These are phyloP conservation scores for Gracilariopsis chorda DNA, from an alignment of 23 red algal species.

Conservation along the genomic window DNA sequence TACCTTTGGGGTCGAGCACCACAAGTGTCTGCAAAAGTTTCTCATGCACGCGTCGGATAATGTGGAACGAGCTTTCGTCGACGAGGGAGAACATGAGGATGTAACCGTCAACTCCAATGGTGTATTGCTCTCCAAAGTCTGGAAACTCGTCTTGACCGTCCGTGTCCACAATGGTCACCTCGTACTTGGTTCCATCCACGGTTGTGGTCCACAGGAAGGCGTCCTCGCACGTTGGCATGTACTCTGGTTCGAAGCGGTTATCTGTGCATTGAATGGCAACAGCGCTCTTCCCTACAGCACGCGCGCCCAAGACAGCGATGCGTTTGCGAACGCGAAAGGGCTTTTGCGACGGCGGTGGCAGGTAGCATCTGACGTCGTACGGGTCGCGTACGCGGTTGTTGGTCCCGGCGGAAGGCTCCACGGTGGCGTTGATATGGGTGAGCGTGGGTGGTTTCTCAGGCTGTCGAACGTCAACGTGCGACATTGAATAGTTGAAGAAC, in stretches of 20 bases:
- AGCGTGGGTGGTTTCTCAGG: no score
- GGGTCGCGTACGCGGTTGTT: neutral
- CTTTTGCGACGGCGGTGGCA: neutral
- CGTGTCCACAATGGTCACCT: constrained; percentile 77
- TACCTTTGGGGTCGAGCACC: constrained; percentile 24
- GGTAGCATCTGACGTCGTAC: neutral
- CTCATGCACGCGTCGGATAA: constrained; percentile 71
- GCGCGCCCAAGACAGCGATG: constrained; percentile 79
- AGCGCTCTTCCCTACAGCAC: constrained; percentile 90
- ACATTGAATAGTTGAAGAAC: no score
- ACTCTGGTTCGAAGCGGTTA: constrained; percentile 75
- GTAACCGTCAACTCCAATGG: constrained; percentile 91
- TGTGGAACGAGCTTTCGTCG: constrained; percentile 72
- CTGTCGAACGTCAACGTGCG: no score
- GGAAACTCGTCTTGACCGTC: constrained; percentile 96
- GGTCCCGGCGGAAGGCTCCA: no score
- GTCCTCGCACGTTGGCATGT: constrained; percentile 94
- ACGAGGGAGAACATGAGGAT: constrained; percentile 86
- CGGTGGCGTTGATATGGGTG: no score
- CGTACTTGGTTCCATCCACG: constrained; percentile 66
- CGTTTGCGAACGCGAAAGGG: constrained; percentile 54
- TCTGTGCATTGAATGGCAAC: constrained; percentile 75
- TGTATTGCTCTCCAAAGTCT: constrained; percentile 72
- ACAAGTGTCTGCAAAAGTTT: constrained; percentile 74
- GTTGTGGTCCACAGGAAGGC: constrained; percentile 50